Base-by-base conservation (phyloP, 306 rosid genomes). In the Cyamopsis tetragonoloba region DNA sequence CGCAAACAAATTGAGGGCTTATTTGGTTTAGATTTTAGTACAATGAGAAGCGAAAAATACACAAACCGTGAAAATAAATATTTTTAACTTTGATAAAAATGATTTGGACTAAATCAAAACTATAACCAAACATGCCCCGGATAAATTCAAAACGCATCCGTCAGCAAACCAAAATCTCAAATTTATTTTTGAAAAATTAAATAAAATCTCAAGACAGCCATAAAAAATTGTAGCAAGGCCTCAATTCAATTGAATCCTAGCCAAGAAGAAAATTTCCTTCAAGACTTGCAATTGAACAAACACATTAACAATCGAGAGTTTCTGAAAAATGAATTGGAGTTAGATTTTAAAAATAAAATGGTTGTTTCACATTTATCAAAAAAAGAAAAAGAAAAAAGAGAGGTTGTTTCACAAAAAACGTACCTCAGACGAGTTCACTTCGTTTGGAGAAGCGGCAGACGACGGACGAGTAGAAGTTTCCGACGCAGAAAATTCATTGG, bases 341-440 rank as follows among this genome's bases (percentile, higher is more conserved):
- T 55, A 74, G 35, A 82, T 66, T 65, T 18, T 26, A 0, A 57
- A 76, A 80, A 58, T 0, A 24, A 48, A n/a, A 43, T 18, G 50
- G 2, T 15, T 30, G 35, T 35, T 50, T 35, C 23, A 39, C 9
- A 61, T n/a, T n/a, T n/a, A n/a, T n/a, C n/a, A n/a, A n/a, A n/a
- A n/a, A n/a, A n/a, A n/a, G n/a, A n/a, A n/a, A n/a, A n/a, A n/a
- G n/a, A n/a, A n/a, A n/a, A n/a, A n/a, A n/a, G n/a, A n/a, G n/a
- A n/a, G n/a, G n/a, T n/a, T n/a, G n/a, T n/a, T n/a, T n/a, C n/a
- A 76, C 30, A 56, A 43, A 11, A 1, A 1, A 10, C 77, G 42
- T 79, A 92, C 98, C 96, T 83, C 56, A 10, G 42, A 10, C 32
- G 80, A 77, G 60, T 19, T 42, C 1, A 64, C 43, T 77, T 80